Evolutionary conservation across 2,329 filamentous ascomycete genomes (phyloP).

Genomic region (Atkinsonella texensis): DNA sequence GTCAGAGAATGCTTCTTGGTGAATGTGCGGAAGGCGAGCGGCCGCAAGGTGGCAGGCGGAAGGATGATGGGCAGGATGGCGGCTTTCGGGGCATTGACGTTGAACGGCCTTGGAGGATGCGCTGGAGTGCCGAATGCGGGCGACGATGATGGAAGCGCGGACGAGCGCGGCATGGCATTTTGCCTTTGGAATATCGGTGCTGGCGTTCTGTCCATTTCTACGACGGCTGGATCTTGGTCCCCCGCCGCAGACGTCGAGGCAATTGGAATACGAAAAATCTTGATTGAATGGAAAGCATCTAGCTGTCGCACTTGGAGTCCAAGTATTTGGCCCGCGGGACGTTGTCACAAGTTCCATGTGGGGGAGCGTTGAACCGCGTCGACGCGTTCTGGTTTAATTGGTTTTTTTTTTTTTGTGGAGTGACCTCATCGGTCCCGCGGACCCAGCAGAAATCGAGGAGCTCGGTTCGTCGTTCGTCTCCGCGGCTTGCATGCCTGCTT

Average conservation of each 20-base stretch:
- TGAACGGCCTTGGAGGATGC: slow-evolving; percentile 61
- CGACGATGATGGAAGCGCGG: slow-evolving; percentile 73
- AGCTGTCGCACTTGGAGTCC: not conserved
- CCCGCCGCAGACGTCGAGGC: not conserved
- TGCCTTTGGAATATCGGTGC: slow-evolving; percentile 25
- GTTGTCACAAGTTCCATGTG: not conserved
- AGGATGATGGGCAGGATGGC: slow-evolving; percentile 80
- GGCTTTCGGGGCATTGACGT: slow-evolving; percentile 39
- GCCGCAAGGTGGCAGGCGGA: slow-evolving; percentile 73
- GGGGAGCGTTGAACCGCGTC: slow-evolving; percentile 17
- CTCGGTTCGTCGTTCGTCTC: not conserved
- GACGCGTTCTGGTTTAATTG: slow-evolving; percentile 25
- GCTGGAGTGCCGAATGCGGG: slow-evolving; percentile 81
- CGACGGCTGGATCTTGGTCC: not conserved
- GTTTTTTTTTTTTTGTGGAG: slow-evolving; percentile 16
- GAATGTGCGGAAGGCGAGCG: slow-evolving; percentile 87
- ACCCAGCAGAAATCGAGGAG: not conserved
- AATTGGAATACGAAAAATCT: not conserved
- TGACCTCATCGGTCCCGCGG: slow-evolving; percentile 19
- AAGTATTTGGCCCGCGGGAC: not conserved
- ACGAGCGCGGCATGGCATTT: slow-evolving; percentile 26
- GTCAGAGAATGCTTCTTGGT: slow-evolving; percentile 97
- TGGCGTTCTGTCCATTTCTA: slow-evolving; percentile 26
- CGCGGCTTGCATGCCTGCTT: too few relatives aligned
- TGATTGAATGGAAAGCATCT: not conserved